phyloP scores from a whole-genome alignment of 768 basidiomycete genomes.

The Pleurotus tuoliensis region DNA sequence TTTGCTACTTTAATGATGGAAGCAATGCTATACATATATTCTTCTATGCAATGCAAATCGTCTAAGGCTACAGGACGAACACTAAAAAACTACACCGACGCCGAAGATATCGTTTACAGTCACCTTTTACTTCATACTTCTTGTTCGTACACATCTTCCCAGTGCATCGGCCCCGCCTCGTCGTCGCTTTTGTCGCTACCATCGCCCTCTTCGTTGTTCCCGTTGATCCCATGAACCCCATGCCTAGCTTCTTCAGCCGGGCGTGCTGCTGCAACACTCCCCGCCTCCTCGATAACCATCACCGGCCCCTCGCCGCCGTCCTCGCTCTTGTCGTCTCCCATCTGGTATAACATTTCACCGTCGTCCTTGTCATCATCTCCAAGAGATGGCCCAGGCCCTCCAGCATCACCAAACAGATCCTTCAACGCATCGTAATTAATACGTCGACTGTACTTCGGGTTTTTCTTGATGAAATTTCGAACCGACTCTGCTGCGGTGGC shows the following conservation, averaged over 20 bases:
- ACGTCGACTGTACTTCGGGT: slow-evolving; percentile 82
- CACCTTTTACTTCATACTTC: slow-evolving; percentile 42
- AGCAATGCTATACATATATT: too few species aligned
- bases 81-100: background rate
- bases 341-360: slow-evolving; percentile 32
- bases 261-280: slow-evolving; percentile 32
- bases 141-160: slow-evolving; percentile 64
- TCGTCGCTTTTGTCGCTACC: slow-evolving; percentile 52
- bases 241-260: slow-evolving; percentile 16
- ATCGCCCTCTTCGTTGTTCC: slow-evolving; percentile 36
- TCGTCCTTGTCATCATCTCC: slow-evolving; percentile 38
- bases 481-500: slow-evolving; percentile 75
- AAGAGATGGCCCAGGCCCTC: slow-evolving; percentile 20
- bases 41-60: background rate
- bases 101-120: background rate
- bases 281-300: slow-evolving; percentile 43
- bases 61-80: background rate
- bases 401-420: slow-evolving; percentile 61
- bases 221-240: slow-evolving; percentile 14
- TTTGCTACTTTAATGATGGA: background rate
- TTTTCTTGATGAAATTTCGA: slow-evolving; percentile 76
- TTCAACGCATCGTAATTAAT: slow-evolving; percentile 93
- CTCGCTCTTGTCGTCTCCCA: slow-evolving; percentile 38
- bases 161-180: slow-evolving; percentile 33
- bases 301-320: slow-evolving; percentile 24